Conservation (phyloP, 208 protist species). For the Trypanosoma caninum region DNA sequence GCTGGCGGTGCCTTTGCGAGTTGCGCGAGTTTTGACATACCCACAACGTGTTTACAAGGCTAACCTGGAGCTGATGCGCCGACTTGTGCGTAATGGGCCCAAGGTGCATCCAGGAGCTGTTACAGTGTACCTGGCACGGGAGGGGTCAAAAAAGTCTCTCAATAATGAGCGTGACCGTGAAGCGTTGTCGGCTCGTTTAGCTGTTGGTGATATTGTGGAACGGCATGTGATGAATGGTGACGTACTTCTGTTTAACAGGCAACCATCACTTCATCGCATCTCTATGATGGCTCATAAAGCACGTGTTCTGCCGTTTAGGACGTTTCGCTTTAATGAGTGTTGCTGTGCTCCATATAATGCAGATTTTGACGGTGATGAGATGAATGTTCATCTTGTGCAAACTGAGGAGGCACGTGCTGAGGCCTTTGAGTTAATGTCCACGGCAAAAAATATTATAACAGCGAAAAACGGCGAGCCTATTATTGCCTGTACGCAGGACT, state of each 20-base stretch:
- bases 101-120: slow-evolving; percentile 96
- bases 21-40: slow-evolving; percentile 98
- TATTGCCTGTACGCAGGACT: slow-evolving; percentile 99
- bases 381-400: slow-evolving; percentile 99
- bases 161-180: slow-evolving; percentile 65
- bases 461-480: slow-evolving; percentile 98
- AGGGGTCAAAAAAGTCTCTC: slow-evolving; percentile 76
- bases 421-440: slow-evolving; percentile 95
- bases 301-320: slow-evolving; percentile 95
- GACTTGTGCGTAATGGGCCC: slow-evolving; percentile 96
- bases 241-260: slow-evolving; percentile 99
- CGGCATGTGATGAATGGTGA: slow-evolving; percentile 99
- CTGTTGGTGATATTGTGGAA: slow-evolving; percentile 98
- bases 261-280: slow-evolving; percentile 99
- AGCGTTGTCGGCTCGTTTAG: slow-evolving; percentile 75
- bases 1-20: slow-evolving; percentile 96
- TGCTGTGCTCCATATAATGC: slow-evolving; percentile 99
- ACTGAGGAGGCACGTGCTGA: slow-evolving; percentile 99
- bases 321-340: slow-evolving; percentile 99
- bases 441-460: slow-evolving; percentile 97
- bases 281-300: slow-evolving; percentile 98
- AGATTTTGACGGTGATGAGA: slow-evolving; percentile 99
- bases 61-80: slow-evolving; percentile 93
- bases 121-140: slow-evolving; percentile 85
- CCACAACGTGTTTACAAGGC: slow-evolving; percentile 94